phyloP scores from a whole-genome alignment of 371 early-diverging fungal genomes.

The Ordospora colligata region DNA sequence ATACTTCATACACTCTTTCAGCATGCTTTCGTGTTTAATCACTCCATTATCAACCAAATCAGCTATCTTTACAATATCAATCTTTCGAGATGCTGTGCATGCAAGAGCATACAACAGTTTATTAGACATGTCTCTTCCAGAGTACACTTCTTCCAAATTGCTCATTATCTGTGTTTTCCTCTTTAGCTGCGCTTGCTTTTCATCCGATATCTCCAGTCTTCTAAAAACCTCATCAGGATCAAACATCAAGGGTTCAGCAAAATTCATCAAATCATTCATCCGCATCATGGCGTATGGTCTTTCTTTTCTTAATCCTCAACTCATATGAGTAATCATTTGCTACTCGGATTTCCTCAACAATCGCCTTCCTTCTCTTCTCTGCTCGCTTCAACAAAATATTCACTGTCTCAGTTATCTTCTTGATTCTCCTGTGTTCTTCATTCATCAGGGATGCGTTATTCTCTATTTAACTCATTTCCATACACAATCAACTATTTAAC shows the following conservation, averaged over 20 bases:
- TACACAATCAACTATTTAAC: too few relatives aligned
- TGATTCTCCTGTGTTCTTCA: not conserved
- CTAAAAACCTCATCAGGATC: slow-evolving; percentile 29
- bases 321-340: not conserved
- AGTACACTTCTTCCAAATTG: slow-evolving; percentile 35
- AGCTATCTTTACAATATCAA: slow-evolving; percentile 21
- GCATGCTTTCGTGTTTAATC: slow-evolving; percentile 42
- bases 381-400: not conserved
- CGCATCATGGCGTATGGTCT: not conserved
- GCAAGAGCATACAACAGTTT: slow-evolving; percentile 47
- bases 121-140: not conserved
- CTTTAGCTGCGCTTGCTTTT: slow-evolving; percentile 29
- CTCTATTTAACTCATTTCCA: too few relatives aligned
- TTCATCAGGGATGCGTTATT: not conserved
- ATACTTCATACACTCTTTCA: slow-evolving; percentile 25
- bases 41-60: slow-evolving; percentile 13
- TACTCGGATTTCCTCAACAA: not conserved
- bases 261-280: not conserved
- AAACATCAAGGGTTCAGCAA: slow-evolving; percentile 7
- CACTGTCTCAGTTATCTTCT: not conserved
- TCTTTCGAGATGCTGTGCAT: slow-evolving; percentile 39
- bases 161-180: slow-evolving; percentile 38
- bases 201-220: slow-evolving; percentile 31
- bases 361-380: not conserved
- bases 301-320: not conserved